Percentiles rank a stretch among this genome's conserved stretches.
Evolutionary conservation across 2,329 filamentous ascomycete genomes (phyloP).

Genomic region (Aspergillus ibericus): DNA sequence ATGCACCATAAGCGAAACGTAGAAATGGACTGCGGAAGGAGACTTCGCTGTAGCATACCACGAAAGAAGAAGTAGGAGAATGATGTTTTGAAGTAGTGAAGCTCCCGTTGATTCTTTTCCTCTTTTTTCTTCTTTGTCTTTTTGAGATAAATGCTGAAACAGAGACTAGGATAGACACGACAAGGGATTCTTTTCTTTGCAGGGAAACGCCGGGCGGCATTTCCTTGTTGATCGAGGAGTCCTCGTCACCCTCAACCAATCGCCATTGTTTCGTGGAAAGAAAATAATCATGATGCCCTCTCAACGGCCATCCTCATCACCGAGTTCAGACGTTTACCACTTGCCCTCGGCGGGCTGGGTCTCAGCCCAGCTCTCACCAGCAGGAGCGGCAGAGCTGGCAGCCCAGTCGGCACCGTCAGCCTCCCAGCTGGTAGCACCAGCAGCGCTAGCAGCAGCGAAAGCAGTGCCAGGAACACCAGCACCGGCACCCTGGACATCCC

Average conservation of each 20-base stretch:
- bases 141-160: constrained; percentile 29
- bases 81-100: constrained; percentile 24
- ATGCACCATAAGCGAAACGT: constrained; percentile 31
- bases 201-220: background rate
- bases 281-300: constrained; percentile 24
- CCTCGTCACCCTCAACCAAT: constrained; percentile 14
- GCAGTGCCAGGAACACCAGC: constrained; percentile 64
- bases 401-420: constrained; percentile 57
- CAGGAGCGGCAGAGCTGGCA: constrained; percentile 43
- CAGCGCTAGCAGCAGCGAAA: constrained; percentile 70
- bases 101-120: constrained; percentile 31
- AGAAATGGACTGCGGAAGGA: constrained; percentile 24
- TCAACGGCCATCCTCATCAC: constrained; percentile 33
- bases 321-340: constrained; percentile 38
- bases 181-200: constrained; percentile 32
- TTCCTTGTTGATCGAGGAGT: background rate
- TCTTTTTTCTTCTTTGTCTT: constrained; percentile 37
- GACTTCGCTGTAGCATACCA: constrained; percentile 25
- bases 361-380: constrained; percentile 45
- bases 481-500: constrained; percentile 71
- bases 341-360: constrained; percentile 37
- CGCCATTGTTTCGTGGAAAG: constrained; percentile 23
- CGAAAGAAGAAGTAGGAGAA: constrained; percentile 31
- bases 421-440: constrained; percentile 63
- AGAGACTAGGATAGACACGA: constrained; percentile 44